Evolutionary conservation across 2,329 filamentous ascomycete genomes (phyloP).

Genomic region (Dryadomyces sulphureus): DNA sequence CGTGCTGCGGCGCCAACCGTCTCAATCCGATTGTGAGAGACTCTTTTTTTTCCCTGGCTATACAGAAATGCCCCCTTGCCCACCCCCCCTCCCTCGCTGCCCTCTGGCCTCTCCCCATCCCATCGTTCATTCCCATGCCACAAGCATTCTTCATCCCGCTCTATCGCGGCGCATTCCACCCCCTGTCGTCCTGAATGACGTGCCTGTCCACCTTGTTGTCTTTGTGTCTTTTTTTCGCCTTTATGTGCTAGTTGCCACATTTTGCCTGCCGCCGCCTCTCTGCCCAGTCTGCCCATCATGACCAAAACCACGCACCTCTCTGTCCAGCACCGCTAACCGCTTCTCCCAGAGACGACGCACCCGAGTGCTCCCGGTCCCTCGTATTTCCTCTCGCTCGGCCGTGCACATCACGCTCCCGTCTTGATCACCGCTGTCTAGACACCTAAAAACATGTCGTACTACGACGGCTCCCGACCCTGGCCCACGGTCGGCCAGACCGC

Average conservation of each 20-base stretch:
- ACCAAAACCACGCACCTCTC: no score
- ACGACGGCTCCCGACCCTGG: conserved; percentile 16
- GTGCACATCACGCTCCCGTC: no score
- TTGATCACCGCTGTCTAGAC: no score
- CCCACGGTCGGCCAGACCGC: conserved; percentile 13
- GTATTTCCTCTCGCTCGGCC: no score
- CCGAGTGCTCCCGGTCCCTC: no score
- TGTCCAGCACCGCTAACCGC: no score
- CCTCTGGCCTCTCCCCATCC: background rate
- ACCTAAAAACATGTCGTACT: conserved; percentile 14
- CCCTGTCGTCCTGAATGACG: background rate
- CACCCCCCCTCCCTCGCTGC: background rate
- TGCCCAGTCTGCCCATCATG: no score
- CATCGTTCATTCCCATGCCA: background rate
- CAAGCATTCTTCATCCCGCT: background rate
- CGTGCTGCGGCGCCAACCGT: conserved; percentile 5
- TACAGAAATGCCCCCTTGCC: background rate
- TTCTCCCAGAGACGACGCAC: no score
- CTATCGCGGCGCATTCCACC: background rate
- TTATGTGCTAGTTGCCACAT: no score
- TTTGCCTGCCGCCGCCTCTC: no score
- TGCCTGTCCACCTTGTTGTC: background rate
- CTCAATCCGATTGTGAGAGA: conserved; percentile 1
- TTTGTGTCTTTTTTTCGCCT: background rate
- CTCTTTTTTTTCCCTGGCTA: no score